phyloP scores from a whole-genome alignment of 306 rosid genomes.

The Ceratonia siliqua region DNA sequence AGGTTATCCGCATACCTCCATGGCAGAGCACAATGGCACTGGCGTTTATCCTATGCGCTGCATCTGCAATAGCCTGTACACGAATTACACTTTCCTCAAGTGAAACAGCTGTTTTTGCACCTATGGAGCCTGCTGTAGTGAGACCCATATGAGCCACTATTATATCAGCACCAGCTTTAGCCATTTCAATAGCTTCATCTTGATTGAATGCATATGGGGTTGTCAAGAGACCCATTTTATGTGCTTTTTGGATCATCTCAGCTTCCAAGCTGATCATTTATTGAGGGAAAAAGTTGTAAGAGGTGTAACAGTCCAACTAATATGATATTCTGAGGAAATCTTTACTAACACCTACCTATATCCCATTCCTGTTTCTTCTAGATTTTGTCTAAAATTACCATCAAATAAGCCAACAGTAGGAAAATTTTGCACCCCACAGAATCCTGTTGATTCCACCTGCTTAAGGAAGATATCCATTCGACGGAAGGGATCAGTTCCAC shows the following conservation, averaged over 20 bases:
- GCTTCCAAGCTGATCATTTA: constrained; percentile 74
- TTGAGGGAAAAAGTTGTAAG: constrained; percentile 26
- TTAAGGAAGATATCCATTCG: constrained; percentile 82
- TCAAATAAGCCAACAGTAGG: constrained; percentile 95
- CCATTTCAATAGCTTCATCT: constrained; percentile 80
- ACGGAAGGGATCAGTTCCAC: constrained; percentile 94
- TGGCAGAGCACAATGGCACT: constrained; percentile 76
- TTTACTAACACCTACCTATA: constrained; percentile 59
- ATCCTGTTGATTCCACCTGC: constrained; percentile 89
- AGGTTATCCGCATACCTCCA: constrained; percentile 60
- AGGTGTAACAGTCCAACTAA: constrained; percentile 1
- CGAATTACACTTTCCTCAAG: constrained; percentile 76
- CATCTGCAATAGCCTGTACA: constrained; percentile 87
- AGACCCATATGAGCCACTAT: constrained; percentile 97
- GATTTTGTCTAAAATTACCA: constrained; percentile 91
- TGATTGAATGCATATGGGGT: constrained; percentile 87
- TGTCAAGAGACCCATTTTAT: constrained; percentile 88
- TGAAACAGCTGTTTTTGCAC: constrained; percentile 81
- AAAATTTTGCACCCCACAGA: constrained; percentile 90
- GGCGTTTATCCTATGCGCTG: constrained; percentile 72
- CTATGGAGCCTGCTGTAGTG: constrained; percentile 87
- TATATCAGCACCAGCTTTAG: constrained; percentile 83
- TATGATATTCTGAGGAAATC: neutral
- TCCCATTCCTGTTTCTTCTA: constrained; percentile 98
- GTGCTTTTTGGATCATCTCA: constrained; percentile 85